A percentile compares a stretch with the other conserved stretches of the same genome.
These are phyloP conservation scores for Pestalotiopsis fici DNA, from an alignment of 2,329 filamentous ascomycete species.

Conservation along the genomic window DNA sequence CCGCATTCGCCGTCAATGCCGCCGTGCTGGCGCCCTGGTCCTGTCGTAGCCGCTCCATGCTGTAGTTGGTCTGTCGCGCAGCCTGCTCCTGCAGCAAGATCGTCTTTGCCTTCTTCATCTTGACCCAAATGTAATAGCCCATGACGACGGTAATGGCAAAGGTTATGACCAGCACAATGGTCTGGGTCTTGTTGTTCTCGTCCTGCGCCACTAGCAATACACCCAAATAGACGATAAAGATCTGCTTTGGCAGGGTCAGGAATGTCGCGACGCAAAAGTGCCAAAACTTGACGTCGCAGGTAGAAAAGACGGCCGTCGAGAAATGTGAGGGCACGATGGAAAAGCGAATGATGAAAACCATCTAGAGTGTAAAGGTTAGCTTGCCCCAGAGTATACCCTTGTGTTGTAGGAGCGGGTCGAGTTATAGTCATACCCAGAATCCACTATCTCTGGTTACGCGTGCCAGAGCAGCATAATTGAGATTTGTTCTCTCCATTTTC, in stretches of 20 bases:
- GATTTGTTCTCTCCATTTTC: slow-evolving; percentile 39
- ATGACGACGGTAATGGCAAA: slow-evolving; percentile 35
- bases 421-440: slow-evolving; percentile 32
- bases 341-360: slow-evolving; percentile 40
- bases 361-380: slow-evolving; percentile 21
- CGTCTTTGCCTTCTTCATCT: slow-evolving; percentile 35
- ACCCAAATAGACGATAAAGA: slow-evolving; percentile 41
- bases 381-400: background rate
- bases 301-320: slow-evolving; percentile 43
- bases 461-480: slow-evolving; percentile 40
- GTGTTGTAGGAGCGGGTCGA: too few species aligned
- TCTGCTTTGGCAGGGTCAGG: slow-evolving; percentile 41
- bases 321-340: slow-evolving; percentile 42
- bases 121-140: slow-evolving; percentile 35
- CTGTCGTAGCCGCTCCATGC: background rate
- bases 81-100: slow-evolving; percentile 35
- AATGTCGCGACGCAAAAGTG: slow-evolving; percentile 39
- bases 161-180: slow-evolving; percentile 33
- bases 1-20: background rate
- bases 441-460: slow-evolving; percentile 40
- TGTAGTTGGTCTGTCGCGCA: slow-evolving; percentile 4
- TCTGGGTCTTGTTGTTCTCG: slow-evolving; percentile 30
- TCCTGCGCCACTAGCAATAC: slow-evolving; percentile 32
- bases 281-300: slow-evolving; percentile 42
- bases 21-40: background rate